These are phyloP conservation scores for Xylaria sp. DNA, from an alignment of 2,329 filamentous ascomycete species.

Conservation along the genomic window DNA sequence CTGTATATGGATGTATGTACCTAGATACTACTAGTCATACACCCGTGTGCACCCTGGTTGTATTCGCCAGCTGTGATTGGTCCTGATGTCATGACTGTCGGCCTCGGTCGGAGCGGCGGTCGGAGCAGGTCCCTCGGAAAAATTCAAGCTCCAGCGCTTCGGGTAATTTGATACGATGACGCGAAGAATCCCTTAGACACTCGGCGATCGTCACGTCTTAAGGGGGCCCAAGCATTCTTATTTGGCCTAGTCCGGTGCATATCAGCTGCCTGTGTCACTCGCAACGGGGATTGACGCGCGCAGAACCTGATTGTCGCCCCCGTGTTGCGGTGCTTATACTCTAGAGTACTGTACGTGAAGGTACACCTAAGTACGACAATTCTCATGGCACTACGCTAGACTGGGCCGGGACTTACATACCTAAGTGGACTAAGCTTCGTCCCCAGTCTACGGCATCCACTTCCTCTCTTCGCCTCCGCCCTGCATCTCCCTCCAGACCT, in stretches of 20 bases:
- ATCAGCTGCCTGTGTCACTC: no score
- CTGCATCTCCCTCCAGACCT: background rate
- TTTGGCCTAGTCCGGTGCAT: no score
- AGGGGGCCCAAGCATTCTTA: no score
- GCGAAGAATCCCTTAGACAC: background rate
- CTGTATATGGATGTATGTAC: no score
- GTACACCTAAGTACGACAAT: no score
- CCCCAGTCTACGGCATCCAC: background rate
- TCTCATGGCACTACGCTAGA: no score
- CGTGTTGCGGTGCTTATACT: background rate
- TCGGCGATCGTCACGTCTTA: background rate
- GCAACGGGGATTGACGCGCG: background rate
- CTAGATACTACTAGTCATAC: no score
- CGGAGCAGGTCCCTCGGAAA: slow-evolving; percentile 4
- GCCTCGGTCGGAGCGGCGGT: slow-evolving; percentile 20
- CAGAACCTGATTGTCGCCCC: background rate
- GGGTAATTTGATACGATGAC: slow-evolving; percentile 1
- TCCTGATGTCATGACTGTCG: slow-evolving; percentile 33
- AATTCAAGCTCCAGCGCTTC: background rate
- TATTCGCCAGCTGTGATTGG: slow-evolving; percentile 31
- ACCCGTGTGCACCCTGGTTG: no score
- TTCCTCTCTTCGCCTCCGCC: background rate
- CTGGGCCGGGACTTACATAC: no score
- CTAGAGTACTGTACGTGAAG: no score
- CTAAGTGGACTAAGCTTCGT: background rate